phyloP scores from a whole-genome alignment of 805 yeast species.

The Metahyphopichia silvanorum region DNA sequence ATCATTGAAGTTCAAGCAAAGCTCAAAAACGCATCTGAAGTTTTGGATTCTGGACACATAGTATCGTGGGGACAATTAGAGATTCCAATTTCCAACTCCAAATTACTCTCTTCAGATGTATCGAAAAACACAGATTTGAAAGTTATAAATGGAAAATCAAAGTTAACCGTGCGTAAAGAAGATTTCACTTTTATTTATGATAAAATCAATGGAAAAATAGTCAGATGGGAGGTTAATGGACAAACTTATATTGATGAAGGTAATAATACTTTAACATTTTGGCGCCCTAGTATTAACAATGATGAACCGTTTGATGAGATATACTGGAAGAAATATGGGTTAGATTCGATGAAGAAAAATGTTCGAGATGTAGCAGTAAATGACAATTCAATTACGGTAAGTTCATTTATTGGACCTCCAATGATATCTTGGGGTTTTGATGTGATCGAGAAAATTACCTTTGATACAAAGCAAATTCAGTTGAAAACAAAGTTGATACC shows the following conservation, averaged over 20 bases:
- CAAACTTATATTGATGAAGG: conserved; percentile 3
- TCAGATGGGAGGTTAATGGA: conserved; percentile 5
- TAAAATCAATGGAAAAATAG: conserved; percentile 9
- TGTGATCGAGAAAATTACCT: conserved; percentile 6
- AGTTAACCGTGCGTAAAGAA: background rate
- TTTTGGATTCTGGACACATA: conserved; percentile 13
- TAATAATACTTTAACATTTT: conserved; percentile 14
- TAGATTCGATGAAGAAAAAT: conserved; percentile 14
- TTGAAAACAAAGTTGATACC: conserved; percentile 6
- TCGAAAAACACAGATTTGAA: too few relatives aligned
- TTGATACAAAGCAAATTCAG: conserved; percentile 5
- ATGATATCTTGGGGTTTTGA: conserved; percentile 22
- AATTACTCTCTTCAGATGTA: too few relatives aligned
- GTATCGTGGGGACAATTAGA: conserved; percentile 21
- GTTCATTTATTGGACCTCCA: conserved; percentile 16
- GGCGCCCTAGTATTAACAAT: conserved; percentile 31
- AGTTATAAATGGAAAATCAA: background rate
- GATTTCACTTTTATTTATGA: conserved; percentile 2
- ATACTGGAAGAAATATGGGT: conserved; percentile 22
- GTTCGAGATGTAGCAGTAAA: conserved; percentile 4
- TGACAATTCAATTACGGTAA: conserved; percentile 8
- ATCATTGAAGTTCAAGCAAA: conserved; percentile 7
- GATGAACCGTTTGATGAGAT: conserved; percentile 13
- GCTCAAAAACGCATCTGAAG: conserved; percentile 5
- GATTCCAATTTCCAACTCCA: too few relatives aligned